Percentiles rank a stretch among this genome's conserved stretches.
Conservation (phyloP, 768 basidiomycete genomes). For the Boletus reticulatus region DNA sequence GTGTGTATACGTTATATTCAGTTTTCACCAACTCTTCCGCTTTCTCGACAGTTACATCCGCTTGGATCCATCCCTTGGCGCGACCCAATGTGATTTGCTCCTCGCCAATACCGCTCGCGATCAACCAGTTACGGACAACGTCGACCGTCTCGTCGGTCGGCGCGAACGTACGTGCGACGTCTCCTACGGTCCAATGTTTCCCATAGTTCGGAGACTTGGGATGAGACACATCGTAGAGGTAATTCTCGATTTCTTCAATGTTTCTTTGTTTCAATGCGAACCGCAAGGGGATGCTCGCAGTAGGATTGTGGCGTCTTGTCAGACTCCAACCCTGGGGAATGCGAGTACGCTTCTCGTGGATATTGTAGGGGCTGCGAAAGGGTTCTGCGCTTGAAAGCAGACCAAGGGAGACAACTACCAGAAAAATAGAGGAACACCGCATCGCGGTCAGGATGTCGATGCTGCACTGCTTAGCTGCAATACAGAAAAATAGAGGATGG, state of each 20-base stretch:
- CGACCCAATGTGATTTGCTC: constrained; percentile 16
- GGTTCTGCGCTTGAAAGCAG: constrained; percentile 17
- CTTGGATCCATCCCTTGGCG: constrained; percentile 27
- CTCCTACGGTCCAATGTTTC: constrained; percentile 29
- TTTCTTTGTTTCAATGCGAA: constrained; percentile 34
- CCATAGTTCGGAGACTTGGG: constrained; percentile 35
- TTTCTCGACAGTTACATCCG: constrained; percentile 28
- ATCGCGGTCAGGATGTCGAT: constrained; percentile 1
- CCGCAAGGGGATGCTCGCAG: constrained; percentile 26
- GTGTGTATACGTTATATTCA: constrained; percentile 31
- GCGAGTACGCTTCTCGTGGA: constrained; percentile 41
- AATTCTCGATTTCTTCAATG: constrained; percentile 23
- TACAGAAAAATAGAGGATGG: background rate
- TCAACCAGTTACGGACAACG: constrained; percentile 26
- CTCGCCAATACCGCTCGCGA: constrained; percentile 21
- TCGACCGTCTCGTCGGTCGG: constrained; percentile 22
- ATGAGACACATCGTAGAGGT: constrained; percentile 30
- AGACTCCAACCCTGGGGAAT: constrained; percentile 38
- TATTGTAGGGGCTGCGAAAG: constrained; percentile 17
- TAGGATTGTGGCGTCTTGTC: constrained; percentile 34
- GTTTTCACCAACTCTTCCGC: constrained; percentile 33
- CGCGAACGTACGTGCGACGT: constrained; percentile 23
- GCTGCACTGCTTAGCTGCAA: background rate
- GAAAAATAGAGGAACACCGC: constrained; percentile 7
- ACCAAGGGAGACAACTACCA: background rate